These are phyloP conservation scores for Nitzschia sp. DNA, from an alignment of 108 stramenopile species.

Conservation along the genomic window DNA sequence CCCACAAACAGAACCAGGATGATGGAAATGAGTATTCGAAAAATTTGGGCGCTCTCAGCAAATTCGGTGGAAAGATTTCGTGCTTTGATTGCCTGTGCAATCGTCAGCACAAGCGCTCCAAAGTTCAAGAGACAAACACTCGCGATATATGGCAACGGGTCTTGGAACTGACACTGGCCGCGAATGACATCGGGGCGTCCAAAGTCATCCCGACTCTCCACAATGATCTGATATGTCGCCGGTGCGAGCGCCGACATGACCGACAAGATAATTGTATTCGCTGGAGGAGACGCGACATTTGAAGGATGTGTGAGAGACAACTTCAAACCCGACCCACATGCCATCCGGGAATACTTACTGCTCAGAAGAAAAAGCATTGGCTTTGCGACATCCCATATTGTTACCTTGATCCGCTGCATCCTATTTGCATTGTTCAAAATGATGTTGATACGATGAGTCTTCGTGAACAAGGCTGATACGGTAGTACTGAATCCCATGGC, in stretches of 20 bases:
- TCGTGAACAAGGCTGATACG: constrained; percentile 31
- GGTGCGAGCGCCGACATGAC: constrained; percentile 47
- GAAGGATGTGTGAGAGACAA: neutral
- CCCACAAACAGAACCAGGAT: constrained; percentile 12
- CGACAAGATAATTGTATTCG: constrained; percentile 40
- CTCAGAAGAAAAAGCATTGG: constrained; percentile 38
- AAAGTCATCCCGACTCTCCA: constrained; percentile 20
- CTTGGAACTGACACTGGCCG: constrained; percentile 31
- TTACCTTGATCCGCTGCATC: constrained; percentile 54
- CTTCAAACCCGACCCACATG: neutral
- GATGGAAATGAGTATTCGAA: constrained; percentile 33
- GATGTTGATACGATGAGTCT: constrained; percentile 35
- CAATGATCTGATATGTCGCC: constrained; percentile 13
- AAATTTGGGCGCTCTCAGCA: constrained; percentile 46
- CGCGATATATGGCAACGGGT: constrained; percentile 12
- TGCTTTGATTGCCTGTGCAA: constrained; percentile 43
- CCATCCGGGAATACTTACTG: constrained; percentile 1
- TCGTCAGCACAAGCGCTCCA: constrained; percentile 34
- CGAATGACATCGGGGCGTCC: constrained; percentile 13
- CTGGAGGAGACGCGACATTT: neutral
- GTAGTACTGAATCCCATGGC: constrained; percentile 47
- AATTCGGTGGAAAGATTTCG: constrained; percentile 44
- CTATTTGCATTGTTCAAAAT: constrained; percentile 26
- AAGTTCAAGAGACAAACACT: constrained; percentile 34
- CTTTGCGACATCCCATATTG: constrained; percentile 41